Evolutionary conservation across 345 rosid genomes (phyloP).

Genomic region (Erysimum cheiranthoides): DNA sequence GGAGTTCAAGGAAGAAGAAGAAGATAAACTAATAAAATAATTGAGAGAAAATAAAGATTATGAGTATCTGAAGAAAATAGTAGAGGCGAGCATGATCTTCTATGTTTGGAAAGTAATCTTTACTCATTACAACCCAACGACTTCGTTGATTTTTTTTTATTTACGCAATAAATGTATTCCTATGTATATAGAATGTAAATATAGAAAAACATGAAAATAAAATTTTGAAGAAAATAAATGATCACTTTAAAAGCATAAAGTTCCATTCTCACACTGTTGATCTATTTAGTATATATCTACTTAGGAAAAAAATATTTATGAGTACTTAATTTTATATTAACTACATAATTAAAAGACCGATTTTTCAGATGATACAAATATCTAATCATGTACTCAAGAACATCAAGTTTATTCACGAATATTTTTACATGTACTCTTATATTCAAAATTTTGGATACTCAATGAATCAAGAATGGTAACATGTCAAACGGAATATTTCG

Average conservation of each 20-base stretch:
- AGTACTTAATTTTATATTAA: too few species aligned
- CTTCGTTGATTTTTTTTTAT: background rate
- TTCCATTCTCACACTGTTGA: too few species aligned
- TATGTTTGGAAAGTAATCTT: conserved; percentile 4
- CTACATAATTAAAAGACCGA: too few species aligned
- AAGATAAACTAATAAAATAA: background rate
- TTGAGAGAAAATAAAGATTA: background rate
- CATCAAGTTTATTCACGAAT: too few species aligned
- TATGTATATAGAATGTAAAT: background rate
- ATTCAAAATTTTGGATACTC: too few species aligned
- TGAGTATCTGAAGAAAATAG: conserved; percentile 4
- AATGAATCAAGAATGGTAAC: too few species aligned
- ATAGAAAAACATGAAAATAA: background rate
- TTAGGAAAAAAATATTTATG: too few species aligned
- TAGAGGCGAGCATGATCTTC: conserved; percentile 18
- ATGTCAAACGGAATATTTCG: too few species aligned
- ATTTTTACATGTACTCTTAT: too few species aligned
- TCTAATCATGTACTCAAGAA: too few species aligned
- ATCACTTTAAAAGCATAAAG: background rate
- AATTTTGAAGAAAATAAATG: background rate
- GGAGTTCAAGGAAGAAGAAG: conserved; percentile 32
- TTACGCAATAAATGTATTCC: background rate
- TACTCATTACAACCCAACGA: conserved; percentile 8
- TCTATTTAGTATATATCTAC: too few species aligned
- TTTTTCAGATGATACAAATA: too few species aligned